phyloP scores from a whole-genome alignment of 148 eudicot genomes.

The Cornus suecica region DNA sequence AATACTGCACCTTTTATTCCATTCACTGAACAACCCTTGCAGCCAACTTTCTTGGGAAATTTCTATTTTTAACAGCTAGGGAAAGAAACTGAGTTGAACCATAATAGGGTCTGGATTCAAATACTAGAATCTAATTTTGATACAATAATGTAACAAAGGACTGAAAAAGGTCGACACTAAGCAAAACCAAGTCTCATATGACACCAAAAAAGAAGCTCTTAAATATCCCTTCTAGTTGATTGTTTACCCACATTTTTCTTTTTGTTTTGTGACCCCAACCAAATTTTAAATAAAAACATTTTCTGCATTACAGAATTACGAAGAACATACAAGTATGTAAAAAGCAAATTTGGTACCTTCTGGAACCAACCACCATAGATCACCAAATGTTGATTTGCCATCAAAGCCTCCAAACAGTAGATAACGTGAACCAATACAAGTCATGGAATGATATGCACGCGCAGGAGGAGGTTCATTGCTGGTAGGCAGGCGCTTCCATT shows the following conservation, averaged over 20 bases:
- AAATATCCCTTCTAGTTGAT: neutral
- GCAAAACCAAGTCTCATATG: neutral
- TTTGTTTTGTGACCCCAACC: no score
- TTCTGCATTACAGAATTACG: neutral
- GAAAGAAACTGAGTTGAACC: neutral
- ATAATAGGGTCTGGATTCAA: neutral
- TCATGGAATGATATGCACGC: slow-evolving; percentile 91
- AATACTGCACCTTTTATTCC: neutral
- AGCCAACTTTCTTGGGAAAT: neutral
- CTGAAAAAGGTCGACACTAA: neutral
- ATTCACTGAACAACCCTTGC: neutral
- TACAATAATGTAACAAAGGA: neutral
- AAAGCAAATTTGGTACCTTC: slow-evolving; percentile 62
- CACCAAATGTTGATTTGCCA: slow-evolving; percentile 93
- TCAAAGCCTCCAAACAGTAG: slow-evolving; percentile 95
- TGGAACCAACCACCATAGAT: slow-evolving; percentile 98
- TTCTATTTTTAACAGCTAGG: neutral
- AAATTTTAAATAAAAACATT: neutral
- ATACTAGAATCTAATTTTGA: neutral
- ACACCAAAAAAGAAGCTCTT: neutral
- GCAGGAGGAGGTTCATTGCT: slow-evolving; percentile 76
- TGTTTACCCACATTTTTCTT: no score
- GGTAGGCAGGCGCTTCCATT: slow-evolving; percentile 82
- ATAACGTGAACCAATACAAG: slow-evolving; percentile 67
- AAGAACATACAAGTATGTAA: neutral